Conservation (phyloP, 768 basidiomycete genomes). For the Boletus rufocinnamomeus region DNA sequence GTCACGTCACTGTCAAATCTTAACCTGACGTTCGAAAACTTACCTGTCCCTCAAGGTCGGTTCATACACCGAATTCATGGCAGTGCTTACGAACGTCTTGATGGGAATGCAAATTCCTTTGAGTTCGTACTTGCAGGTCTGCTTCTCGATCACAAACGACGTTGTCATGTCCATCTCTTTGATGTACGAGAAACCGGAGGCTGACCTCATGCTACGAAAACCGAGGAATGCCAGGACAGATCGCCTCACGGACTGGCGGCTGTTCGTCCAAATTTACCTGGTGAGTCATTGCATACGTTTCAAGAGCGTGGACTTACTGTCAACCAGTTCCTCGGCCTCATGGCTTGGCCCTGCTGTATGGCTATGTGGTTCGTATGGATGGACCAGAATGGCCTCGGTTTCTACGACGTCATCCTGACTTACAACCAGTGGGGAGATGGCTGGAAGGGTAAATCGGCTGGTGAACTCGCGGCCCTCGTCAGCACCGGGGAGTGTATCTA, state of each 20-base stretch:
- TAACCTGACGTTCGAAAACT: background rate
- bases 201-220: slow-evolving; percentile 49
- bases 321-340: slow-evolving; percentile 43
- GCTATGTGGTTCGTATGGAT: slow-evolving; percentile 44
- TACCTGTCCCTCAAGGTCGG: slow-evolving; percentile 39
- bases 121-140: slow-evolving; percentile 54
- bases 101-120: slow-evolving; percentile 61
- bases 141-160: slow-evolving; percentile 57
- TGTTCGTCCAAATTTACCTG: slow-evolving; percentile 50
- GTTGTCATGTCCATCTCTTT: slow-evolving; percentile 52
- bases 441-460: slow-evolving; percentile 35
- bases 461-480: slow-evolving; percentile 38
- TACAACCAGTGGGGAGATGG: slow-evolving; percentile 43
- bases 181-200: slow-evolving; percentile 55
- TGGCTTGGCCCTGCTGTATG: slow-evolving; percentile 51
- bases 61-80: slow-evolving; percentile 60
- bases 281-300: slow-evolving; percentile 29
- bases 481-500: slow-evolving; percentile 47
- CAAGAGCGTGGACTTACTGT: slow-evolving; percentile 5
- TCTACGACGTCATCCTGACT: slow-evolving; percentile 41
- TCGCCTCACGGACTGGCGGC: slow-evolving; percentile 49
- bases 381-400: slow-evolving; percentile 39
- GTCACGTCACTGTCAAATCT: slow-evolving; percentile 11
- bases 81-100: slow-evolving; percentile 55
- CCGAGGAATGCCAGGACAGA: slow-evolving; percentile 53